phyloP scores from a whole-genome alignment of 768 basidiomycete species.

The Hypsizygus marmoreus region DNA sequence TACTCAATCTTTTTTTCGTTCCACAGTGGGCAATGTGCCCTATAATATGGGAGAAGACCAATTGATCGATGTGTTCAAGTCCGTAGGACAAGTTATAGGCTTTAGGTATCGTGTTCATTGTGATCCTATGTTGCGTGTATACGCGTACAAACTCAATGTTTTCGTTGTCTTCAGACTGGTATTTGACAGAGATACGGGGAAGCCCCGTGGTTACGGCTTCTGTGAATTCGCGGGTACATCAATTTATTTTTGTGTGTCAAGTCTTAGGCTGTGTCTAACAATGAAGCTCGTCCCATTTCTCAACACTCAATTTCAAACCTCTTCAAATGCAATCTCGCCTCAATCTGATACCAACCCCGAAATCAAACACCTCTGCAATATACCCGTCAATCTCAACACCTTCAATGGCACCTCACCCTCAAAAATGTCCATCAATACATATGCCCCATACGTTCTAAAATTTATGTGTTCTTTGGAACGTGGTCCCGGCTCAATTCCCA shows the following conservation, averaged over 20 bases:
- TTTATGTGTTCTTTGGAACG: slow-evolving; percentile 9
- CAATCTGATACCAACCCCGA: slow-evolving; percentile 3
- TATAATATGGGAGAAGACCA: slow-evolving; percentile 92
- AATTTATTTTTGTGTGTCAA: slow-evolving; percentile 30
- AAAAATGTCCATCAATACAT: too few species aligned
- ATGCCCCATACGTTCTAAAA: too few species aligned
- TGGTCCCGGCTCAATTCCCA: slow-evolving; percentile 11
- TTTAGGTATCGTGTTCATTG: slow-evolving; percentile 58
- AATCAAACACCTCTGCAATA: too few species aligned
- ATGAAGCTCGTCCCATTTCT: slow-evolving; percentile 26
- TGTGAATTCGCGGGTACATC: slow-evolving; percentile 88
- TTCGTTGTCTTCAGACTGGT: slow-evolving; percentile 58
- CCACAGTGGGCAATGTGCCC: slow-evolving; percentile 82
- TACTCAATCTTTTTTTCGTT: slow-evolving; percentile 6
- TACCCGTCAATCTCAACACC: too few species aligned
- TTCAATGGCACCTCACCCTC: slow-evolving; percentile 1
- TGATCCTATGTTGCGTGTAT: slow-evolving; percentile 1
- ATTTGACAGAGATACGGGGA: slow-evolving; percentile 91
- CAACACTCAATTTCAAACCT: slow-evolving; percentile 9
- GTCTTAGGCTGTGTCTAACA: slow-evolving; percentile 36
- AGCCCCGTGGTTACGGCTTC: slow-evolving; percentile 92
- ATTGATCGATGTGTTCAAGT: slow-evolving; percentile 85
- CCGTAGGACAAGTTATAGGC: slow-evolving; percentile 86
- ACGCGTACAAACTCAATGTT: slow-evolving; percentile 14
- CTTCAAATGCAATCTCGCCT: slow-evolving; percentile 7